These are phyloP conservation scores for Gloeophyllum trabeum DNA, from an alignment of 768 basidiomycete species.

Conservation along the genomic window DNA sequence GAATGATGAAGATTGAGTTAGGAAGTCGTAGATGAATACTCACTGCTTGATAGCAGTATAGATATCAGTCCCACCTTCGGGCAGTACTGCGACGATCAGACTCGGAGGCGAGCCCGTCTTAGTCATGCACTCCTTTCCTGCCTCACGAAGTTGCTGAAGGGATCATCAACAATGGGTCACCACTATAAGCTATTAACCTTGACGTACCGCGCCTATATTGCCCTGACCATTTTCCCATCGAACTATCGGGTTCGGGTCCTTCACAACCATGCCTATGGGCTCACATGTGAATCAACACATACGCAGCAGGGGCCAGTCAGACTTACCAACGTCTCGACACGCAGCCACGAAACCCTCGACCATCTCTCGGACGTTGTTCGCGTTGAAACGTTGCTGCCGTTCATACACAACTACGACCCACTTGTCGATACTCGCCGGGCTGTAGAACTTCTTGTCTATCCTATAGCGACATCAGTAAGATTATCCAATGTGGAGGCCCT, in stretches of 20 bases:
- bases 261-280: slow-evolving; percentile 59
- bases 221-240: slow-evolving; percentile 50
- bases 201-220: slow-evolving; percentile 36
- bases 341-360: slow-evolving; percentile 36
- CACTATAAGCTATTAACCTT: too few species aligned
- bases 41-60: slow-evolving; percentile 76
- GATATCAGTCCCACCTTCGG: slow-evolving; percentile 65
- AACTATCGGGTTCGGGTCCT: slow-evolving; percentile 30
- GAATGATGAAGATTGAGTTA: neutral
- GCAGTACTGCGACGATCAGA: slow-evolving; percentile 58
- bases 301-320: too few species aligned
- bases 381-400: slow-evolving; percentile 41
- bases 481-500: neutral
- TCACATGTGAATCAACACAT: too few species aligned
- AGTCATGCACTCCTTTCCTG: slow-evolving; percentile 34
- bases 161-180: too few species aligned
- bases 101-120: slow-evolving; percentile 33
- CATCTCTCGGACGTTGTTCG: slow-evolving; percentile 39
- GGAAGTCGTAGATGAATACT: slow-evolving; percentile 14
- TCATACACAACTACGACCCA: slow-evolving; percentile 68
- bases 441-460: slow-evolving; percentile 64
- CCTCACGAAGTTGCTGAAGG: slow-evolving; percentile 33
- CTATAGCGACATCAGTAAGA: slow-evolving; percentile 20
- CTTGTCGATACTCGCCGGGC: slow-evolving; percentile 34
- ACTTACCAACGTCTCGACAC: slow-evolving; percentile 50